Evolutionary conservation across 2,329 filamentous ascomycete species (phyloP).

Genomic region (Cladosporium oxysporum): DNA sequence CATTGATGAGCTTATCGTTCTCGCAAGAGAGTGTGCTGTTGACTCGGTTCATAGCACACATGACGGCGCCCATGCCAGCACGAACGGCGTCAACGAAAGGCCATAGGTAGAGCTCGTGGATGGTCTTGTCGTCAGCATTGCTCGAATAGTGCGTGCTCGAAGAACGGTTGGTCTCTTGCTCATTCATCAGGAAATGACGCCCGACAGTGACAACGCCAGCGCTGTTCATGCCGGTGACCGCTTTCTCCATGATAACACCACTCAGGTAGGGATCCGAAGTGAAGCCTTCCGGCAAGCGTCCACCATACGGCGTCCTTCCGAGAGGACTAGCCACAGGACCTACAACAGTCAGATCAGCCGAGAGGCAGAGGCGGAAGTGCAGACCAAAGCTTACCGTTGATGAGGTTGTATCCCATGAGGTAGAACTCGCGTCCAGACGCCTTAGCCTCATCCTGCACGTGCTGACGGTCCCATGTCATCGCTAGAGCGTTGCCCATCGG

Average conservation of each 20-base stretch:
- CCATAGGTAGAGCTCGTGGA: conserved; percentile 31
- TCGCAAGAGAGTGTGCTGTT: conserved; percentile 65
- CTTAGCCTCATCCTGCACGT: conserved; percentile 25
- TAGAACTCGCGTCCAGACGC: conserved; percentile 29
- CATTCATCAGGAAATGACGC: conserved; percentile 58
- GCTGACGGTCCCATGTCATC: conserved; percentile 30
- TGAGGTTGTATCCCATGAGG: conserved; percentile 27
- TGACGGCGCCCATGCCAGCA: conserved; percentile 65
- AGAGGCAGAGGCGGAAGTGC: not conserved
- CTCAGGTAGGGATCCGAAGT: conserved; percentile 66
- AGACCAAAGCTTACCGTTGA: conserved; percentile 23
- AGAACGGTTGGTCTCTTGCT: conserved; percentile 39
- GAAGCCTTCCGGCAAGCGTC: conserved; percentile 58
- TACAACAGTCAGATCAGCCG: not conserved
- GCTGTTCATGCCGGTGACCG: conserved; percentile 56
- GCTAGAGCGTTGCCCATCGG: conserved; percentile 28
- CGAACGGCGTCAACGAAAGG: conserved; percentile 58
- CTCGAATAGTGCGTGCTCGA: conserved; percentile 29
- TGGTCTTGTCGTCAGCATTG: conserved; percentile 31
- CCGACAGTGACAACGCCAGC: conserved; percentile 39
- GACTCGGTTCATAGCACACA: conserved; percentile 75
- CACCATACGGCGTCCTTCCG: conserved; percentile 31
- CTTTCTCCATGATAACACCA: conserved; percentile 50
- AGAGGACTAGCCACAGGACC: conserved; percentile 25
- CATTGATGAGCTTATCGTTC: conserved; percentile 77